Evolutionary conservation across 441 rosid genomes (phyloP).

Genomic region (Brassica balearica): DNA sequence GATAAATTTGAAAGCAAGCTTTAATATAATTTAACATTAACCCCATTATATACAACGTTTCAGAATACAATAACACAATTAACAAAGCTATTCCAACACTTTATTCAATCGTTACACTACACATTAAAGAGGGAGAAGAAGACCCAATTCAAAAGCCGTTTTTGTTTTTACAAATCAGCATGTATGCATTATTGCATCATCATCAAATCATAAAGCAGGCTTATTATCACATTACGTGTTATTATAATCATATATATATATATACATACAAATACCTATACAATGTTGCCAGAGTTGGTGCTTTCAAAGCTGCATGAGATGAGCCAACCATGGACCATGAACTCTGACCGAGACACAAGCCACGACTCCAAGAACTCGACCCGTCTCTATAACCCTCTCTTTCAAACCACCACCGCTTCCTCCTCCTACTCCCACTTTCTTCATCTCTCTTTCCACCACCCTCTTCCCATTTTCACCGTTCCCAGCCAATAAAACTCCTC

Average conservation of each 20-base stretch:
- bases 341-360: constrained; percentile 67
- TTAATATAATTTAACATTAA: constrained; percentile 10
- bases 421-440: constrained; percentile 66
- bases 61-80: constrained; percentile 21
- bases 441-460: constrained; percentile 63
- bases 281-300: constrained; percentile 28
- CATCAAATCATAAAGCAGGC: constrained; percentile 39
- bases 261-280: constrained; percentile 30
- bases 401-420: constrained; percentile 47
- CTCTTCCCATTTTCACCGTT: constrained; percentile 62
- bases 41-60: constrained; percentile 28
- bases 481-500: constrained; percentile 79
- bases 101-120: constrained; percentile 28
- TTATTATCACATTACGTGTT: constrained; percentile 38
- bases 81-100: constrained; percentile 27
- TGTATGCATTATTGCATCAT: constrained; percentile 32
- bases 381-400: constrained; percentile 67
- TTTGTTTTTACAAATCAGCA: constrained; percentile 38
- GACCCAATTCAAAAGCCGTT: constrained; percentile 32
- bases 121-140: constrained; percentile 1
- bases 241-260: constrained; percentile 10
- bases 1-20: constrained; percentile 21
- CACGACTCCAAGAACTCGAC: constrained; percentile 64
- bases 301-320: constrained; percentile 43
- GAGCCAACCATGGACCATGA: constrained; percentile 77